Conservation (phyloP, 768 basidiomycete species). For the Leccinum subtestaceum region DNA sequence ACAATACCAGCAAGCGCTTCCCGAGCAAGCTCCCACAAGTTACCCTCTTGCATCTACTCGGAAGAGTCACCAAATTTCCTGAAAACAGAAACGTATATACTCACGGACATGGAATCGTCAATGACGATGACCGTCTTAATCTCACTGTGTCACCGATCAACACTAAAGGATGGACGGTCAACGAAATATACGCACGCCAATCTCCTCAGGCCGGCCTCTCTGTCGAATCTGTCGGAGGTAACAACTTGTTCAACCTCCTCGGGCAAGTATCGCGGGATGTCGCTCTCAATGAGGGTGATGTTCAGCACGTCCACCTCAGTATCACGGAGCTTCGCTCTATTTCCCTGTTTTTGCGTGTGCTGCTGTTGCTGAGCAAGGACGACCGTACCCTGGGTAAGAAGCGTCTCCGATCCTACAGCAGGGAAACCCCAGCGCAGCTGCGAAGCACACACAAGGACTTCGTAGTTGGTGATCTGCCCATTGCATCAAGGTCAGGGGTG, state of each 20-base stretch:
- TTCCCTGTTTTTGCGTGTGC: background rate
- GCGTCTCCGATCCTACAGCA: conserved; percentile 4
- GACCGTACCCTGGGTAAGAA: conserved; percentile 28
- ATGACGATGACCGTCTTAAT: conserved; percentile 42
- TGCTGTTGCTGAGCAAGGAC: conserved; percentile 27
- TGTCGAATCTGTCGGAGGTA: conserved; percentile 19
- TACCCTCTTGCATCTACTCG: conserved; percentile 40
- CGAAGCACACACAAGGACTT: conserved; percentile 36
- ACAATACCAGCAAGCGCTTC: conserved; percentile 43
- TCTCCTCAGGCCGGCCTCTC: conserved; percentile 21
- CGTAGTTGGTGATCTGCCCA: conserved; percentile 30
- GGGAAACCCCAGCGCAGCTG: conserved; percentile 35
- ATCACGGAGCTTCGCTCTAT: conserved; percentile 1
- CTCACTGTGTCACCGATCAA: conserved; percentile 25
- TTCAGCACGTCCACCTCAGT: conserved; percentile 23
- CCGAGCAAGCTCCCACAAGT: conserved; percentile 37
- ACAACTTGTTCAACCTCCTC: conserved; percentile 1
- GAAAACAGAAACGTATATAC: background rate
- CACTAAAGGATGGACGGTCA: background rate
- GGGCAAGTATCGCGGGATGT: conserved; percentile 29
- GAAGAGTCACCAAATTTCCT: background rate
- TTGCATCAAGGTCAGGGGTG: background rate
- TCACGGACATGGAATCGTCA: conserved; percentile 42
- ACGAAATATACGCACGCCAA: conserved; percentile 25
- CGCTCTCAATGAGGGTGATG: conserved; percentile 24